Evolutionary conservation across 768 basidiomycete genomes (phyloP).

Genomic region (Lanmaoa pseudosensibilis): DNA sequence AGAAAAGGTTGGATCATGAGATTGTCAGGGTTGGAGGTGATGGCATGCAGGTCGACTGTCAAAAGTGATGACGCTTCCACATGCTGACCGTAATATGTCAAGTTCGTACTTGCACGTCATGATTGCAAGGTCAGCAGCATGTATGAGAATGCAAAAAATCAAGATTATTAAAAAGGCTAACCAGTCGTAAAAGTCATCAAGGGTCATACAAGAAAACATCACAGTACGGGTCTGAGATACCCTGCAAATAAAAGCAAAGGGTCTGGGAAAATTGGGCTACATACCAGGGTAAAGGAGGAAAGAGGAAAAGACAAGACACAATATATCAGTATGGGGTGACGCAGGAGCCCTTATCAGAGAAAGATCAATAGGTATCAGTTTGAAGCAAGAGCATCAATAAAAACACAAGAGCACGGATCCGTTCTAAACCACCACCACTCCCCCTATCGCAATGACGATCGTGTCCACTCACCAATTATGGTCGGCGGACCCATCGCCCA

Average conservation of each 20-base stretch:
- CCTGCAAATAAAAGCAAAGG: not conserved
- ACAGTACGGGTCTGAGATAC: not conserved
- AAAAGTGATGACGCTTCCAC: not conserved
- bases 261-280: not conserved
- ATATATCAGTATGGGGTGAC: not conserved
- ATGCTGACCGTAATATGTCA: not conserved
- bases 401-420: not conserved
- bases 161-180: not conserved
- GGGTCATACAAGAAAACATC: not conserved
- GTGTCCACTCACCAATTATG: constrained; percentile 16
- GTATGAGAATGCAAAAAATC: not conserved
- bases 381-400: not conserved
- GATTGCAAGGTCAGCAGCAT: no score
- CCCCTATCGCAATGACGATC: not conserved
- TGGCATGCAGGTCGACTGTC: not conserved
- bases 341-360: not conserved
- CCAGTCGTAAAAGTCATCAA: constrained; percentile 6
- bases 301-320: not conserved
- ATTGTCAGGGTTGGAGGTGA: not conserved
- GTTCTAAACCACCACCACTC: not conserved
- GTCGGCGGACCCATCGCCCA: constrained; percentile 24
- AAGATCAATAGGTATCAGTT: not conserved
- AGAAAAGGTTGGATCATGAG: not conserved
- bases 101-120: not conserved
- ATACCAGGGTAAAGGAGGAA: not conserved